Base-by-base conservation (phyloP, 2,329 filamentous ascomycete genomes). In the Exophiala viscosa region DNA sequence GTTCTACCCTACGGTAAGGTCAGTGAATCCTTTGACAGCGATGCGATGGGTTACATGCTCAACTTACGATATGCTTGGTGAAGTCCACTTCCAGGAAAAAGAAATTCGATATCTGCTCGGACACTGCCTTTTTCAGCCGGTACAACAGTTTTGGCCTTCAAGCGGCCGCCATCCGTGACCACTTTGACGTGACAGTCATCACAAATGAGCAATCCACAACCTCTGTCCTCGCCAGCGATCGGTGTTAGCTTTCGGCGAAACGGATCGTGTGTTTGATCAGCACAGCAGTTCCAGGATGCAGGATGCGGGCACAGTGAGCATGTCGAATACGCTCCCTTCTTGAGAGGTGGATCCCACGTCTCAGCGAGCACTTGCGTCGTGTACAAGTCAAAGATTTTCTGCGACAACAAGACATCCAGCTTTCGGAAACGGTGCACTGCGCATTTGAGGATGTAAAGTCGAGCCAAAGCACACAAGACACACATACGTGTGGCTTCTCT, bases 401-500 rank as follows among this genome's bases (percentile, higher is more conserved):
- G 18, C 3, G 13, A 11, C 3, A 28, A 45, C 10, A 31, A 6
- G 14, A 20, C 3, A 20, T 17, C 15, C 33, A 57, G 28, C 3
- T 23, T 14, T 3, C 18, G 18, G 15, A 58, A 36, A 14, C 17
- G n/a, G 40, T 60, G 54, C 5, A 45, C 32, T 18, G 39, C 45
- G 48, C 62, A 64, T 28, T 49, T 44, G n/a, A 52, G 56, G 15
- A 63, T 62, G 34, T 55, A 44, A 9, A 64, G 35, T 11, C 61
- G 55, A 14, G 54, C 45, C 2, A 60, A 41, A 10, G 59, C 34
- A 44, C 62, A 64, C 10, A 33, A 35, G 11, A 60, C 44, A 41
- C 62, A 64, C 60, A 64, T 64, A 33, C 57, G 58, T 6, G 60
- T 64, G 10, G 46, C 32, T 28, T 48, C 48, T 17, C 48, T 42